Percentiles rank a stretch among this genome's conserved stretches.
These are phyloP conservation scores for Lipomyces chichibuensis DNA, from an alignment of 805 yeast species.

Conservation along the genomic window DNA sequence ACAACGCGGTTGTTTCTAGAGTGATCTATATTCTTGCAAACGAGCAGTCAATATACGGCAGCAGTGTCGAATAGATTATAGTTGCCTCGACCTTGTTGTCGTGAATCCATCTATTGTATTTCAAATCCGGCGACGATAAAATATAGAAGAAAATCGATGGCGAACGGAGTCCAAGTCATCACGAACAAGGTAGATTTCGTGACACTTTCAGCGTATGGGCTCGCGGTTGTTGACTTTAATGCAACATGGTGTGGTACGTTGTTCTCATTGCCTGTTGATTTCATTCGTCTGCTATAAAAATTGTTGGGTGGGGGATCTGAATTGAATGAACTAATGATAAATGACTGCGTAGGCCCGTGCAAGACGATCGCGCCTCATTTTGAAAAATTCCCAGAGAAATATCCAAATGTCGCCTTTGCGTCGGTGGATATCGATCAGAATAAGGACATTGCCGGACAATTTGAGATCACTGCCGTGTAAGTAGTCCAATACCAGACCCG, in stretches of 20 bases:
- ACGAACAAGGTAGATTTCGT: constrained; percentile 2
- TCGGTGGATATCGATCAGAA: constrained; percentile 25
- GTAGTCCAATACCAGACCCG: not conserved
- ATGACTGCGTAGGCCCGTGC: constrained; percentile 17
- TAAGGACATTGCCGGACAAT: constrained; percentile 12
- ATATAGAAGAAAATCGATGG: not conserved
- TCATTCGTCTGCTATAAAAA: too few relatives aligned
- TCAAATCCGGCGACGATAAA: not conserved
- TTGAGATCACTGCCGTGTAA: constrained; percentile 22
- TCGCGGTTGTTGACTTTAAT: constrained; percentile 26
- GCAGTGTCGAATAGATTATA: too few relatives aligned
- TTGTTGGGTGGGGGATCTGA: too few relatives aligned
- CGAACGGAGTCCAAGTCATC: constrained; percentile 1
- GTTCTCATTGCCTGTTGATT: not conserved
- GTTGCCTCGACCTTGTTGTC: too few relatives aligned
- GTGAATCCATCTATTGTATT: too few relatives aligned
- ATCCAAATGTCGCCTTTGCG: constrained; percentile 20
- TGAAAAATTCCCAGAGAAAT: constrained; percentile 12
- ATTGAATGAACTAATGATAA: too few relatives aligned
- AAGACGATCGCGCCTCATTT: constrained; percentile 26
- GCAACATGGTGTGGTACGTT: constrained; percentile 30
- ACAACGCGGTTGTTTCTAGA: not conserved
- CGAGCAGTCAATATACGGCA: not conserved
- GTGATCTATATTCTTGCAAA: not conserved
- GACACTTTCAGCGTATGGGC: not conserved